Percentiles rank a stretch among this genome's conserved stretches.
Evolutionary conservation across 106 monocot genomes (phyloP).

Genomic region (Platanthera guangdongensis): DNA sequence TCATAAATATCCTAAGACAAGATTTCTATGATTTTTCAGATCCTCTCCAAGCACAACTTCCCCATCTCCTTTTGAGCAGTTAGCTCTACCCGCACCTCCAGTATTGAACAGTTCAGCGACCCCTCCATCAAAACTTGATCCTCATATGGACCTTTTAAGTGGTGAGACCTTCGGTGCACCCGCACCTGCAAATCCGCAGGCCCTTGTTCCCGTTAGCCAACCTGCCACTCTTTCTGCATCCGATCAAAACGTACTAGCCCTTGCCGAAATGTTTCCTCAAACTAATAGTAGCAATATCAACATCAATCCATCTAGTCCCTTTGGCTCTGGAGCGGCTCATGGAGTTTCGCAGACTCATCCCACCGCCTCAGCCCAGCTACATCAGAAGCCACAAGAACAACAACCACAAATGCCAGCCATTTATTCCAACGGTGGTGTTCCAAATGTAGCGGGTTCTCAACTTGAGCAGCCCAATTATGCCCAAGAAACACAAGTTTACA

Average conservation of each 20-base stretch:
- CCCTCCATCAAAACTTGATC: slow-evolving; percentile 38
- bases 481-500: slow-evolving; percentile 32
- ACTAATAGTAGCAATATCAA: slow-evolving; percentile 23
- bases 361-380: slow-evolving; percentile 20
- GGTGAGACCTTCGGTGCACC: slow-evolving; percentile 44
- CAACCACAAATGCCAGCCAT: slow-evolving; percentile 17
- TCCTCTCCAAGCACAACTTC: slow-evolving; percentile 26
- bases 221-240: slow-evolving; percentile 37
- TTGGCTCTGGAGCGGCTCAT: slow-evolving; percentile 18
- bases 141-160: slow-evolving; percentile 52
- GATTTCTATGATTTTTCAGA: slow-evolving; percentile 15
- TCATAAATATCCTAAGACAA: background rate
- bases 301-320: slow-evolving; percentile 18
- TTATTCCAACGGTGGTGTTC: slow-evolving; percentile 39
- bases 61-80: slow-evolving; percentile 41
- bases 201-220: slow-evolving; percentile 61
- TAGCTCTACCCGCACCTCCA: slow-evolving; percentile 46
- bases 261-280: slow-evolving; percentile 78
- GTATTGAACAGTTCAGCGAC: slow-evolving; percentile 34
- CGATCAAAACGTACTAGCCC: slow-evolving; percentile 66
- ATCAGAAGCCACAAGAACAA: slow-evolving; percentile 8
- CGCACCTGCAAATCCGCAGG: slow-evolving; percentile 35
- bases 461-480: slow-evolving; percentile 15
- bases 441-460: slow-evolving; percentile 16
- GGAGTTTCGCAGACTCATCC: slow-evolving; percentile 24